Evolutionary conservation across 352 stramenopile species (phyloP), one percentile per base, ranked within the genome.

Genomic region (Pythium phragmiticola): DNA sequence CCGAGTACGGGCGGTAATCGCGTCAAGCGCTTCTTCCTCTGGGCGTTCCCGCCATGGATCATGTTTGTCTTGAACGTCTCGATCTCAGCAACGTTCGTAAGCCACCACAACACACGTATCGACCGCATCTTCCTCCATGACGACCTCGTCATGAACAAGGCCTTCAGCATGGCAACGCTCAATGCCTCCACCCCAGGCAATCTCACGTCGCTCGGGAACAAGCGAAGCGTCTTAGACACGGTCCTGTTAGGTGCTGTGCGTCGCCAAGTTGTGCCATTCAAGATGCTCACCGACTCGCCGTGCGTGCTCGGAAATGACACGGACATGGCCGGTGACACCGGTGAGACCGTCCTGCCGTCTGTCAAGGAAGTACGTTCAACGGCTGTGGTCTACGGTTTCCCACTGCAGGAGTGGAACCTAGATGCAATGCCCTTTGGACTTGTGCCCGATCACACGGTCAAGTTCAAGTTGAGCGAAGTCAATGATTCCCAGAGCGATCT

Each of bases 21-120:
- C 7, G 34, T 81, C 66, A 84, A 84, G 64, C 58, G 48, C 9
- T 30, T 66, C 7, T 51, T 60, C 13, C 50, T 81, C 2, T 75
- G 68, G 55, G 67, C 52, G 58, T 78, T 84, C 54, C 47, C 37
- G 7, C 75, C 73, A 6, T 41, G 70, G 33, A 62, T 81, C n/a
- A 72, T 74, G 63, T 84, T 71, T 62, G 41, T 80, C 13, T 23
- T 84, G 19, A 80, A 77, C 41, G 67, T 81, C n/a, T 73, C 68
- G 4, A 68, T 84, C 56, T 65, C 76, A 0, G 66, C 62, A 39
- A 68, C 74, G 64, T 80, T 76, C 39, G 73, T 82, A 57, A 68
- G 77, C 28, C 71, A 81, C 57, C 76, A 53, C 2, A 72, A 69
- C 23, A 67, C 69, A 0, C 68, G 71, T 0, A 49, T 78, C 13